These are phyloP conservation scores for Nematocida major DNA, from an alignment of 371 early-diverging fungal genomes.

Conservation along the genomic window DNA sequence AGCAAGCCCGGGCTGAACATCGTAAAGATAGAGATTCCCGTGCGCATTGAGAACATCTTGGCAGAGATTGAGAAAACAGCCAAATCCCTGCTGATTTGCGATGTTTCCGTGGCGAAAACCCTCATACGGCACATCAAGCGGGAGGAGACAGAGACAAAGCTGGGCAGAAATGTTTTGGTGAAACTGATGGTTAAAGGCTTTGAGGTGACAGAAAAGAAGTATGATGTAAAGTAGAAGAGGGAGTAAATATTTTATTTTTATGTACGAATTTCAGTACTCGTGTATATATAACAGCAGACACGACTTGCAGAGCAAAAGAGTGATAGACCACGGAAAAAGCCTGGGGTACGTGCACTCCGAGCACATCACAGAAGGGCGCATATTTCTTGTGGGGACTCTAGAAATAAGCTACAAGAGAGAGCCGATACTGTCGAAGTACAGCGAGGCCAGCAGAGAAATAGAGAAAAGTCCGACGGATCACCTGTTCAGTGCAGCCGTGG, in stretches of 20 bases:
- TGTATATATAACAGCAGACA: not conserved
- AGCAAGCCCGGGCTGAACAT: not conserved
- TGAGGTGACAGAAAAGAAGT: conserved; percentile 31
- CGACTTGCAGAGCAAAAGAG: not conserved
- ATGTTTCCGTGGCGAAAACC: not conserved
- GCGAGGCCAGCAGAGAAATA: not conserved
- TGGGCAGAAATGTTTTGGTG: not conserved
- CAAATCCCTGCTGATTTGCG: not conserved
- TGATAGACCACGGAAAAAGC: not conserved
- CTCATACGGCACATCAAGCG: conserved; percentile 10
- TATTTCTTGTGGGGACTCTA: conserved; percentile 1
- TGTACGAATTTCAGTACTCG: not conserved
- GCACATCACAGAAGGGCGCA: not conserved
- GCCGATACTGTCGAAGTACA: not conserved
- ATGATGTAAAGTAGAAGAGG: not conserved
- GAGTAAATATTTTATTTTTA: not conserved
- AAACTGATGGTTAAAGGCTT: conserved; percentile 22
- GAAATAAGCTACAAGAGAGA: not conserved
- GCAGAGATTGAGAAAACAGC: not conserved
- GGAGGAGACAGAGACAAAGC: not conserved
- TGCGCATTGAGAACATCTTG: not conserved
- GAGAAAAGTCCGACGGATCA: not conserved
- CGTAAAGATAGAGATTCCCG: too few species aligned
- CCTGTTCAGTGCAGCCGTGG: too few species aligned
- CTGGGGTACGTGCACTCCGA: not conserved